Evolutionary conservation across 83 land plant genomes (phyloP), one percentile per base, ranked within the genome.

Genomic region (Isoetes engelmannii): DNA sequence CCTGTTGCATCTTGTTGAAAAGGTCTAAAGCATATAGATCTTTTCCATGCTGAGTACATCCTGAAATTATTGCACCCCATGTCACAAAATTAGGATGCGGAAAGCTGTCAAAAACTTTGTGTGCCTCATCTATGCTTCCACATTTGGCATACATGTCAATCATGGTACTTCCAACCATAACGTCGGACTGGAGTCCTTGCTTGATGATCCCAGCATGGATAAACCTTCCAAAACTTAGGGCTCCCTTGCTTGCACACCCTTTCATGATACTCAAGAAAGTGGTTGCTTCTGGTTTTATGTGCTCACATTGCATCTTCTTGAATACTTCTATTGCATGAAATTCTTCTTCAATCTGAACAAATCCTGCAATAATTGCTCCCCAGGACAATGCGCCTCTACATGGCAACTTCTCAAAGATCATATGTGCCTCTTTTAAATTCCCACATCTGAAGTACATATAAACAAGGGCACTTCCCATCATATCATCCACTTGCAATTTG

Each of bases 371-470:
- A 5, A 75, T 57, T 9, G 67, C 48, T 51, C 70, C 70, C 78
- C 78, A 75, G 8, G 67, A 75, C 28, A 69, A 59, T 5, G 53
- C 47, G 45, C 70, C 72, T 58, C 48, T 43, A 5, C 43, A 20
- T 4, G 59, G 67, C 61, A 75, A 50, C 12, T 20, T 44, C 44
- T 75, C 67, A 45, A 75, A 75, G 9, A 70, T 60, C 4, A 28
- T 10, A 5, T 50, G 57, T 7, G 78, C 78, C 17, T 37, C 61
- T 7, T 44, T 50, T 12, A 75, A 28, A n/a, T 49, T 54, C 15
- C 68, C 78, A 63, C 78, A 75, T 20, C 70, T 75, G 43, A 43
- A 69, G 18, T 69, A 75, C 78, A 75, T 75, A 46, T 69, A 67
- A 45, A 75, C 55, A 3, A 61, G 56, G 21, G 78, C 64, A 63